Base-by-base conservation (phyloP, 2,329 filamentous ascomycete species). In the Rugonectria rugulosa region DNA sequence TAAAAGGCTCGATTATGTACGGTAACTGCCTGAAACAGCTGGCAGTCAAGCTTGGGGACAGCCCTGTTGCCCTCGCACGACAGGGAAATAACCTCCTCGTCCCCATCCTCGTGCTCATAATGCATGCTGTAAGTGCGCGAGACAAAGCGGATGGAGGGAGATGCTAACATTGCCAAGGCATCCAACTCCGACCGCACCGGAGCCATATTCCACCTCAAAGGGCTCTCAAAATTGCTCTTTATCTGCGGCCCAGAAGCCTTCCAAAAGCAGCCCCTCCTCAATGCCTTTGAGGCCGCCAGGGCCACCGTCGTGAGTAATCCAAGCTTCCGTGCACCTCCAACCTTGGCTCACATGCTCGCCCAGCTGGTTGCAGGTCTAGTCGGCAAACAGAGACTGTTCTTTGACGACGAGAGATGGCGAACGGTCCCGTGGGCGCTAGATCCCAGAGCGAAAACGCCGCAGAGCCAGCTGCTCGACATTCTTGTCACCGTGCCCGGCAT, bases 261-360 rank as follows among this genome's bases (percentile, higher is more conserved):
- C 19, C 57, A 60, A 15, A 26, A 34, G 2, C 57, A 60, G 15
- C 57, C 57, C 11, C 44, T 46, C 6, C 40, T 60, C 20, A 58
- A 60, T 26, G 57, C 57, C 4, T 57, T 60, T 14, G 57, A 60
- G 20, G 49, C 57, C 4, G 49, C 57, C 11, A 48, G 57, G 41
- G 41, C 54, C 14, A 60, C 54, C 12, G n/a, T 60, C 41, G 57
- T 58, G 32, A 50, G 52, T 5, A n/a, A 20, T 6, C 15, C 21
- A 2, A 20, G 23, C 9, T 12, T 27, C 6, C 2, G 5, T 14
- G 9, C 15, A 31, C 6, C n/a, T 7, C 10, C 8, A n/a, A 6
- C 14, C 15, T 19, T 32, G 12, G 7, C 41, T 55, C 2, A 46
- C 17, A 2, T 26, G 10, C 3, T 3, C 3, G 3, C 10, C 11